These are phyloP conservation scores for Jatropha multifida DNA, from an alignment of 441 rosid species.

Conservation along the genomic window DNA sequence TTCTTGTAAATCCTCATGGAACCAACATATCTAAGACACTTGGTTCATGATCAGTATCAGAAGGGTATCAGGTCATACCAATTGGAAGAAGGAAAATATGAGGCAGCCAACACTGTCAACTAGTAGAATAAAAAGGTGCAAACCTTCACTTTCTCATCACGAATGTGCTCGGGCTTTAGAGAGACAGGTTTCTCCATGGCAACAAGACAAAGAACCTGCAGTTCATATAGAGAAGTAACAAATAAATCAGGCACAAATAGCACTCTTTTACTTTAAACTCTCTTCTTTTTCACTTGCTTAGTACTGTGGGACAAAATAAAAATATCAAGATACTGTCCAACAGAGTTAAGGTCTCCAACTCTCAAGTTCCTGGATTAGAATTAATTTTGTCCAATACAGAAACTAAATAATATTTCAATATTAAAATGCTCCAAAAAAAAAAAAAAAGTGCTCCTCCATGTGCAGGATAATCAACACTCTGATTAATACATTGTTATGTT, in stretches of 20 bases:
- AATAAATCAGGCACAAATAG: slow-evolving; percentile 5
- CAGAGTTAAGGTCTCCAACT: not conserved
- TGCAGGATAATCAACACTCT: slow-evolving; percentile 8
- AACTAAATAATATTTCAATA: slow-evolving; percentile 8
- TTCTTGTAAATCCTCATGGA: slow-evolving; percentile 2
- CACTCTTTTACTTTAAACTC: not conserved
- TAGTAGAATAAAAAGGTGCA: slow-evolving; percentile 11
- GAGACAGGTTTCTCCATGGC: slow-evolving; percentile 99
- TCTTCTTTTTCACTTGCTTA: not conserved
- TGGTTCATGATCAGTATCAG: slow-evolving; percentile 4
- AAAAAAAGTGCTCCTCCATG: slow-evolving; percentile 13
- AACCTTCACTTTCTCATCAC: slow-evolving; percentile 99
- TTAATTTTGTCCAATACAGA: not conserved
- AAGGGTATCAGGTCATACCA: not conserved
- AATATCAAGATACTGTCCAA: not conserved
- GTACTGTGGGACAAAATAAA: not conserved
- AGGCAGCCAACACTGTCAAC: slow-evolving; percentile 10
- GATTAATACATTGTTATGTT: slow-evolving; percentile 18
- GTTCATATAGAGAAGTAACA: slow-evolving; percentile 19
- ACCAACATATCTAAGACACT: not conserved
- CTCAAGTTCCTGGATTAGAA: not conserved
- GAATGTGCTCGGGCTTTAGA: slow-evolving; percentile 93
- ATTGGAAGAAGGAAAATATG: not conserved
- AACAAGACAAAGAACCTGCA: slow-evolving; percentile 90
- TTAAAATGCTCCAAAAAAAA: slow-evolving; percentile 4